Conservation (phyloP, 805 yeast species). For the Cyberlindnera xishuangbannaensis region DNA sequence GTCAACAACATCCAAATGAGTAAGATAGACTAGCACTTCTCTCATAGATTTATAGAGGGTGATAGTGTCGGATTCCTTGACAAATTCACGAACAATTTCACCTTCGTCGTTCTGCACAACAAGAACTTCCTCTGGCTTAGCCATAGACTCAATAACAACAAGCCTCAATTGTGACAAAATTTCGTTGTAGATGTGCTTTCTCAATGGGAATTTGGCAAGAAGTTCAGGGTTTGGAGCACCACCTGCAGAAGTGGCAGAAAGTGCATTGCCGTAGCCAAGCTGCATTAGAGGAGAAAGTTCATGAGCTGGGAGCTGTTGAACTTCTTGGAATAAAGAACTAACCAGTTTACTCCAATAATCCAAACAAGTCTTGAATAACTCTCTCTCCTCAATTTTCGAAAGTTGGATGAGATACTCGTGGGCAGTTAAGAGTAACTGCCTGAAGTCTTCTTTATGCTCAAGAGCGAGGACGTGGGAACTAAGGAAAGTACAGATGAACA, state of each 20-base stretch:
- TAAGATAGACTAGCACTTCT: conserved; percentile 89
- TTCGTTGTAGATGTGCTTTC: conserved; percentile 78
- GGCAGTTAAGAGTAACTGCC: conserved; percentile 59
- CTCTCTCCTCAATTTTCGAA: conserved; percentile 91
- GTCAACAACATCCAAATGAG: conserved; percentile 91
- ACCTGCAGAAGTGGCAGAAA: conserved; percentile 40
- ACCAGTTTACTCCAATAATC: conserved; percentile 94
- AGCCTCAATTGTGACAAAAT: conserved; percentile 78
- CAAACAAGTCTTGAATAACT: conserved; percentile 87
- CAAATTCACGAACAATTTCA: conserved; percentile 95
- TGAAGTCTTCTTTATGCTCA: conserved; percentile 49
- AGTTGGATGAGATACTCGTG: conserved; percentile 79
- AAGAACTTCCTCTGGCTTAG: conserved; percentile 95
- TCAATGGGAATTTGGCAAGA: conserved; percentile 71
- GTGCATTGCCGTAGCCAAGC: conserved; percentile 38
- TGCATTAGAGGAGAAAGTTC: conserved; percentile 77
- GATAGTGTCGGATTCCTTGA: conserved; percentile 94
- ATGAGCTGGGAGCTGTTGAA: conserved; percentile 68
- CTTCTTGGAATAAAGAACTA: conserved; percentile 75
- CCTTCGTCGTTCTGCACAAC: conserved; percentile 98
- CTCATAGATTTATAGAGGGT: conserved; percentile 93
- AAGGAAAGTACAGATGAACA: conserved; percentile 83
- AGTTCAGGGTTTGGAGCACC: conserved; percentile 86
- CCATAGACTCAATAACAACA: conserved; percentile 97
- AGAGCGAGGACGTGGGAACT: conserved; percentile 62